Conservation (phyloP, 2,329 filamentous ascomycete species). For the Aspergillus nomiae region DNA sequence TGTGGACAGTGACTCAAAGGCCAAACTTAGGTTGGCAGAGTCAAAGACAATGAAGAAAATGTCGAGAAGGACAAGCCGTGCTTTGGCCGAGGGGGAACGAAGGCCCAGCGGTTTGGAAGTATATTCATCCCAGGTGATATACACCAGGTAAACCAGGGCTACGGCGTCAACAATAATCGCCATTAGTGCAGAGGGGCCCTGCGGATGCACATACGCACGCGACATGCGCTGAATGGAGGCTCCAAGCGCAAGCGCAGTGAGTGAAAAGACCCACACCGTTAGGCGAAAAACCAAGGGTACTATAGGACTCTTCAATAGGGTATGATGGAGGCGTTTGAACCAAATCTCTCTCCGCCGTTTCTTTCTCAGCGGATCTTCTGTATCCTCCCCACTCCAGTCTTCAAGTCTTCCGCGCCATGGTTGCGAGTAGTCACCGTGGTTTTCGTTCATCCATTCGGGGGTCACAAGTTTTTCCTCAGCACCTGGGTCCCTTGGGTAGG, state of each 20-base stretch:
- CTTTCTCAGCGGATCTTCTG: conserved; percentile 51
- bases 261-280: conserved; percentile 78
- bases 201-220: conserved; percentile 49
- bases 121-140: conserved; percentile 97
- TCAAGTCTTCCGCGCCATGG: conserved; percentile 55
- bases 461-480: conserved; percentile 45
- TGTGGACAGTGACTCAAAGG: conserved; percentile 78
- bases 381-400: conserved; percentile 49
- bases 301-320: conserved; percentile 77
- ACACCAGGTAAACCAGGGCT: conserved; percentile 85
- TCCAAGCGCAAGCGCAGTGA: conserved; percentile 77
- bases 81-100: conserved; percentile 79
- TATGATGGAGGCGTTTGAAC: conserved; percentile 65
- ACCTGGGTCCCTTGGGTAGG: conserved; percentile 42
- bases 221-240: conserved; percentile 70
- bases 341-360: conserved; percentile 55
- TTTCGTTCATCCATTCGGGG: conserved; percentile 48
- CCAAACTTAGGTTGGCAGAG: conserved; percentile 85
- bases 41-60: conserved; percentile 98
- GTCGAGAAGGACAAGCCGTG: conserved; percentile 86
- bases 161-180: conserved; percentile 87
- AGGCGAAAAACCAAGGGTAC: conserved; percentile 83
- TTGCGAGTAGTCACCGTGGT: conserved; percentile 47
- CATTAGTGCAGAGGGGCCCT: conserved; percentile 79
- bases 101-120: conserved; percentile 89